Percentiles rank a stretch among this genome's conserved stretches.
Conservation (phyloP, 768 basidiomycete genomes). For the Albatrellus ellisii region DNA sequence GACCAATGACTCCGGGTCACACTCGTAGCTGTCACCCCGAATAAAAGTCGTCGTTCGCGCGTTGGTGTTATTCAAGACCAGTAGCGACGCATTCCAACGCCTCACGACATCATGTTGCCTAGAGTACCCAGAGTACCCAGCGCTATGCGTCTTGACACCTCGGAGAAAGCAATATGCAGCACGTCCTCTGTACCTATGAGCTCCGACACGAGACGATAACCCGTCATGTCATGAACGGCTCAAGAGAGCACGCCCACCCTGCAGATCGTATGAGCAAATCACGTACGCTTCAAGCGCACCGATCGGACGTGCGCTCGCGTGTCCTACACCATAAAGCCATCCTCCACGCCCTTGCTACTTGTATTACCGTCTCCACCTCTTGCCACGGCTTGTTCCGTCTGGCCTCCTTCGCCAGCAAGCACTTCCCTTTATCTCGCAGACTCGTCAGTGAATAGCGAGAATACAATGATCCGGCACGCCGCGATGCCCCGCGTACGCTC, state of each 20-base stretch:
- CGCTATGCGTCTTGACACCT: slow-evolving; percentile 18
- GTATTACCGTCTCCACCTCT: slow-evolving; percentile 2
- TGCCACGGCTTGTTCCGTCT: background rate
- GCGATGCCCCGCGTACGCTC: slow-evolving; percentile 33
- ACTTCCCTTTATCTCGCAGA: slow-evolving; percentile 4
- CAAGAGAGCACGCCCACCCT: slow-evolving; percentile 13
- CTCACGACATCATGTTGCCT: slow-evolving; percentile 10
- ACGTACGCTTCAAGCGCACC: slow-evolving; percentile 16
- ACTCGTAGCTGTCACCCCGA: no score
- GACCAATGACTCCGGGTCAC: no score
- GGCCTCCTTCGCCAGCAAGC: background rate
- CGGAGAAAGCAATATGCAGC: slow-evolving; percentile 20
- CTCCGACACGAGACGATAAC: background rate
- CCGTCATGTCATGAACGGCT: background rate
- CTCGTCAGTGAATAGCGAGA: slow-evolving; percentile 13
- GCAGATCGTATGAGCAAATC: slow-evolving; percentile 20
- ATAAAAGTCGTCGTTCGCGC: background rate
- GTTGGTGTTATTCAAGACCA: background rate
- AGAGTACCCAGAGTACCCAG: slow-evolving; percentile 19
- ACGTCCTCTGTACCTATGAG: slow-evolving; percentile 17
- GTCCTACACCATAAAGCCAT: background rate
- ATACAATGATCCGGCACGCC: slow-evolving; percentile 32
- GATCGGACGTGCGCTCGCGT: slow-evolving; percentile 5
- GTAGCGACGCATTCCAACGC: no score
- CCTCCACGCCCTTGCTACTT: background rate